phyloP scores from a whole-genome alignment of 768 basidiomycete genomes.

The Russula compacta region DNA sequence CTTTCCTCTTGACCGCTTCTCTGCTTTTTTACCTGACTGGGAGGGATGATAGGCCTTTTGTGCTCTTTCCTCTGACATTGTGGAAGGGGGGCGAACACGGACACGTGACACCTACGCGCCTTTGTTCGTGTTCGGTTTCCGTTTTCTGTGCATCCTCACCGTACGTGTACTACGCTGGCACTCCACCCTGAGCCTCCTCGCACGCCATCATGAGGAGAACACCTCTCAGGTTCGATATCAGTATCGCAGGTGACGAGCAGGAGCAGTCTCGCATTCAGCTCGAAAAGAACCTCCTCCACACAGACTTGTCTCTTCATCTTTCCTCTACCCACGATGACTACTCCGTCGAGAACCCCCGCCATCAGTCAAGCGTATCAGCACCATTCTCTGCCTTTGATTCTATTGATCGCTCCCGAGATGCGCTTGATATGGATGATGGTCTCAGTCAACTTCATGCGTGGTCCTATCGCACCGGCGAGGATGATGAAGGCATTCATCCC shows the following conservation, averaged over 20 bases:
- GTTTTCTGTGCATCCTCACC: too few species aligned
- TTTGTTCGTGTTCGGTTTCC: constrained; percentile 4
- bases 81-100: constrained; percentile 3
- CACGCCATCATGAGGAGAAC: constrained; percentile 1
- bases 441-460: constrained; percentile 29
- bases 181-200: neutral
- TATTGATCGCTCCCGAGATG: constrained; percentile 49
- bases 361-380: constrained; percentile 44
- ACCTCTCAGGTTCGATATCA: constrained; percentile 31
- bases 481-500: constrained; percentile 58
- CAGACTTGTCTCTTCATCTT: constrained; percentile 62
- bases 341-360: constrained; percentile 63
- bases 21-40: constrained; percentile 60
- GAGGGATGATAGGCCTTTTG: constrained; percentile 80
- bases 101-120: constrained; percentile 15
- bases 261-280: constrained; percentile 71
- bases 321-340: constrained; percentile 42
- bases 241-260: constrained; percentile 64
- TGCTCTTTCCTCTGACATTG: constrained; percentile 44
- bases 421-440: constrained; percentile 43
- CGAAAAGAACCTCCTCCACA: constrained; percentile 67
- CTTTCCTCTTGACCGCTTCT: constrained; percentile 67
- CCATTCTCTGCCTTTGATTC: constrained; percentile 52
- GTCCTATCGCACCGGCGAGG: constrained; percentile 39
- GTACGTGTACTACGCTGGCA: neutral